Evolutionary conservation across 2,329 filamentous ascomycete species (phyloP).

Genomic region (Talaromyces sp.): DNA sequence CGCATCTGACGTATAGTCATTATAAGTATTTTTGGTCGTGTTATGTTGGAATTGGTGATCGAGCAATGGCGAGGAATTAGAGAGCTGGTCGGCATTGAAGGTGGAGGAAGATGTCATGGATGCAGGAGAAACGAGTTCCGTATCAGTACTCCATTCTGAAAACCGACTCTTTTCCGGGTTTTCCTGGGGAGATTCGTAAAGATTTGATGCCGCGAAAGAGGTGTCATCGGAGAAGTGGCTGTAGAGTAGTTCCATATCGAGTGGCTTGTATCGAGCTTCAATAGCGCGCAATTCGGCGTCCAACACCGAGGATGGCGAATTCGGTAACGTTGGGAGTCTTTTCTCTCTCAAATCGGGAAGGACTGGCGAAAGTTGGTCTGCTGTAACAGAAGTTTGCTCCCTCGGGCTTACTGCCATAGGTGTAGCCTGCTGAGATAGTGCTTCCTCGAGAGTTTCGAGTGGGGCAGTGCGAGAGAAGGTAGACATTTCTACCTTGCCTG

Average conservation of each 20-base stretch:
- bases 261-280: conserved; percentile 27
- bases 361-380: conserved; percentile 23
- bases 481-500: conserved; percentile 4
- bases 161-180: conserved; percentile 35
- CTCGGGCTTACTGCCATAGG: conserved; percentile 20
- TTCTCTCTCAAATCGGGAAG: conserved; percentile 32
- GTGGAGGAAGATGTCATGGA: conserved; percentile 34
- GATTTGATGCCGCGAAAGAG: conserved; percentile 27
- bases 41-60: not conserved
- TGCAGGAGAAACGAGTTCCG: conserved; percentile 30
- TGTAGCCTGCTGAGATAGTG: conserved; percentile 19
- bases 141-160: conserved; percentile 39
- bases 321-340: conserved; percentile 42
- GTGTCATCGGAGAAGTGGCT: conserved; percentile 42
- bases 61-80: not conserved
- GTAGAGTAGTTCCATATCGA: conserved; percentile 30
- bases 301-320: conserved; percentile 43
- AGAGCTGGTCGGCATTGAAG: conserved; percentile 21
- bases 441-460: conserved; percentile 22
- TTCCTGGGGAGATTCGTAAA: conserved; percentile 17
- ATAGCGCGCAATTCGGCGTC: conserved; percentile 36
- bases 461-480: not conserved
- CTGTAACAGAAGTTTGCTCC: conserved; percentile 3
- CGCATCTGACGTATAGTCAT: conserved; percentile 11
- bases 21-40: not conserved